Evolutionary conservation across 495 filamentous ascomycete genomes (phyloP).

Genomic region (Xanthoparmelia taractica): DNA sequence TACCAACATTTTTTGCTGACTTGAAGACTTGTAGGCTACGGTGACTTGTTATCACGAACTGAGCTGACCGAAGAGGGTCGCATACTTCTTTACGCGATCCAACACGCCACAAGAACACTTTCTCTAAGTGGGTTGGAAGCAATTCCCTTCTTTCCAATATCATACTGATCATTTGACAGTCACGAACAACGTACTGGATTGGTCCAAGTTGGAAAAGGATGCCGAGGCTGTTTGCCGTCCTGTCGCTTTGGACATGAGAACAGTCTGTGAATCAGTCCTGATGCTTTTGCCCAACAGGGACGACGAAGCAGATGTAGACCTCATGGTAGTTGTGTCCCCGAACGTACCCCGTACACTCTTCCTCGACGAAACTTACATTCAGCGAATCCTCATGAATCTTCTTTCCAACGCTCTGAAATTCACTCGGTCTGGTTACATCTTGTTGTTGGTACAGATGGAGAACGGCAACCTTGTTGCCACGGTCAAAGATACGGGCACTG

Average conservation of each 20-base stretch:
- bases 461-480: conserved; percentile 27
- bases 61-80: conserved; percentile 29
- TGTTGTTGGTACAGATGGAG: conserved; percentile 23
- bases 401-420: conserved; percentile 43
- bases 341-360: conserved; percentile 26
- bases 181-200: conserved; percentile 30
- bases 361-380: conserved; percentile 30
- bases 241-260: conserved; percentile 26
- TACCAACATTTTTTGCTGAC: not conserved
- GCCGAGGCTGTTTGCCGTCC: conserved; percentile 25
- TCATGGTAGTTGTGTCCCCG: conserved; percentile 28
- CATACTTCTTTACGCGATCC: conserved; percentile 26
- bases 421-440: conserved; percentile 36
- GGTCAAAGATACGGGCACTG: conserved; percentile 58
- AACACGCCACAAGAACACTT: conserved; percentile 28
- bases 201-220: conserved; percentile 28
- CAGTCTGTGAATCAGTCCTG: conserved; percentile 28
- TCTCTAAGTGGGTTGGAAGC: conserved; percentile 23
- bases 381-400: conserved; percentile 41
- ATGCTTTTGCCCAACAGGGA: conserved; percentile 26
- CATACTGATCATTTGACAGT: conserved; percentile 18
- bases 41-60: conserved; percentile 27
- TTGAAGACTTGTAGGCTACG: conserved; percentile 13
- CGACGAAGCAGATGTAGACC: conserved; percentile 26
- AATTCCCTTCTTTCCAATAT: not conserved